Percentiles rank a stretch among this genome's conserved stretches.
Conservation (phyloP, 768 basidiomycete genomes). For the Serendipita sp. region DNA sequence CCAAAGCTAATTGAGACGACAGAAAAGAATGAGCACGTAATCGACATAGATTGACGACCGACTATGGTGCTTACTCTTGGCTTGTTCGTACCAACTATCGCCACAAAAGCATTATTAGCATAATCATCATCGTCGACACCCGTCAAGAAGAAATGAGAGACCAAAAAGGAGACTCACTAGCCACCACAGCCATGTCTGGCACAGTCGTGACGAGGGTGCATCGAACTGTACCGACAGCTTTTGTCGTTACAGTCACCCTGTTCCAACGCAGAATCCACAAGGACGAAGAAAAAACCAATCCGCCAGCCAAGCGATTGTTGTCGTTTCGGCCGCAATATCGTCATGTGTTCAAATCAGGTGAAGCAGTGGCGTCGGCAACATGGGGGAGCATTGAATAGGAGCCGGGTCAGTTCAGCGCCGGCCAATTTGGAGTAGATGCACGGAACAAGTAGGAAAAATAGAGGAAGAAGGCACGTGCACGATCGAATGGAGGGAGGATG, state of each 20-base stretch:
- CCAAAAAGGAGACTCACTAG: neutral
- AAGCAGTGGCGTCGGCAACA: neutral
- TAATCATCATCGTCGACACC: neutral
- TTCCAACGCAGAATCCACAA: neutral
- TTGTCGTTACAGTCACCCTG: constrained; percentile 1
- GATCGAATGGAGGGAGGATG: neutral
- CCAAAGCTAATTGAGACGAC: neutral
- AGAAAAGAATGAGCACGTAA: neutral
- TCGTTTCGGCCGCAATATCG: neutral
- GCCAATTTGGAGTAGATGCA: neutral
- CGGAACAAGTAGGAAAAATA: neutral
- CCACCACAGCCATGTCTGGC: neutral
- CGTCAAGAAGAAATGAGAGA: neutral
- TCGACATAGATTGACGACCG: neutral
- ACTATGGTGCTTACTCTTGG: neutral
- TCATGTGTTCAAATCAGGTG: neutral
- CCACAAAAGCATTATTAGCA: too few relatives aligned
- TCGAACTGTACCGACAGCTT: neutral
- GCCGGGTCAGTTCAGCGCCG: neutral
- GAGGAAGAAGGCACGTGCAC: neutral
- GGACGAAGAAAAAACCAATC: neutral
- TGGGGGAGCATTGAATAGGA: neutral
- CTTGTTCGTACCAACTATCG: constrained; percentile 4
- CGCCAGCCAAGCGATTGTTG: neutral
- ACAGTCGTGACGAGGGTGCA: neutral